Evolutionary conservation across 1,284 basidiomycete genomes (phyloP), one percentile per base, ranked within the genome.

Genomic region (Anthracocystis panici-leucophaei): DNA sequence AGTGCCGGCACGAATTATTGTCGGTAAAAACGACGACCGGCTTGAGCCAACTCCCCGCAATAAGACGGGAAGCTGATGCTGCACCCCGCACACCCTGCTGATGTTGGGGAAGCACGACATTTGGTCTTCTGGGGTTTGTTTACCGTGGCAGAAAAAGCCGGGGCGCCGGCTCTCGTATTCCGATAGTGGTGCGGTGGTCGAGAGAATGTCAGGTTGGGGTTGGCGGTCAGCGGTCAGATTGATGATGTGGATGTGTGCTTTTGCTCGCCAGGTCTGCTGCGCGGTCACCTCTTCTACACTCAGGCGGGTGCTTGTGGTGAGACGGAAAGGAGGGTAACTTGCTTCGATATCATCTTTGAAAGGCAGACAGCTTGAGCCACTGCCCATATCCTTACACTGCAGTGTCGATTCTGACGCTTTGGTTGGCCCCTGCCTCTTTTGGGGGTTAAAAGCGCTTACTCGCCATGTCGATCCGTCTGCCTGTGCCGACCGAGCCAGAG

Each of bases 1-100:
- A 57, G 29, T 29, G 4, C 57, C 67, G 67, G 67, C 45, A 27
- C 38, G 49, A 70, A 44, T 53, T 41, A 44, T 53, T 41, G 49
- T 48, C 29, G 52, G 57, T 12, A 56, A 35, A 40, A 16, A 38
- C 35, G 35, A 33, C 9, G 41, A 25, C 29, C 54, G 62, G 67
- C 60, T 57, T 54, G 46, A 53, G 57, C 67, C 62, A 70, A 29
- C 44, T 29, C 27, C 27, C 42, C 40, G 40, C 57, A 38, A 38
- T 4, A 38, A 38, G 14, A 16, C 31, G 31, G 31, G 4, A 33
- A 46, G 35, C 29, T 16, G 33, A 20, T 29, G 29, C 38, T 38
- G 44, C 20, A 48, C 40, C 48, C 20, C 49, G 20, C 49, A 44
- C 21, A 44, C 35, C 35, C 35, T 42, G 52, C 40, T 31, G 10